Evolutionary conservation across 1,284 basidiomycete species (phyloP).

Genomic region (Coniophora puteana): DNA sequence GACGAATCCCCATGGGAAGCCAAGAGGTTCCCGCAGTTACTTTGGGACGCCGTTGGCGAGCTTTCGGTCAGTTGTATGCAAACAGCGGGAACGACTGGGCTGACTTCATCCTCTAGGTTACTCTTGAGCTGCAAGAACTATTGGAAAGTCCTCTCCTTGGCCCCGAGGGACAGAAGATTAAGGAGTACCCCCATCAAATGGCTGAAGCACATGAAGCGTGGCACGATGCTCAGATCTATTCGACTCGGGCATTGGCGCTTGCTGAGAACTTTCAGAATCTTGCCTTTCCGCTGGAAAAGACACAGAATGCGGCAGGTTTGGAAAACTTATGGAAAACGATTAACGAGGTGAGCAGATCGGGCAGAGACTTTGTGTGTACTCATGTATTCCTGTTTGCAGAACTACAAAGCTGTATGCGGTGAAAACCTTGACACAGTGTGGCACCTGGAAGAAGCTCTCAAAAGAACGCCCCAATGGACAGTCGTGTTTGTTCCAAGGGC

Average conservation of each 20-base stretch:
- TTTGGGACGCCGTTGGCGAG: slow-evolving; percentile 78
- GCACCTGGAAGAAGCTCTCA: slow-evolving; percentile 51
- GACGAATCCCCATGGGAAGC: slow-evolving; percentile 67
- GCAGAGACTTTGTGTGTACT: neutral
- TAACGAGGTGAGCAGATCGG: slow-evolving; percentile 43
- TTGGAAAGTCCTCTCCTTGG: slow-evolving; percentile 56
- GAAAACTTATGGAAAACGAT: slow-evolving; percentile 63
- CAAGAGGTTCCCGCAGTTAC: slow-evolving; percentile 66
- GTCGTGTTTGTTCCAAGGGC: slow-evolving; percentile 33
- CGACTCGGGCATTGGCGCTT: slow-evolving; percentile 48
- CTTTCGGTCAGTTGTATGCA: slow-evolving; percentile 49
- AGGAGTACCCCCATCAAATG: slow-evolving; percentile 42
- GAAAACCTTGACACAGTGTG: slow-evolving; percentile 59
- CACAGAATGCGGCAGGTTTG: slow-evolving; percentile 44
- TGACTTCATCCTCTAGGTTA: slow-evolving; percentile 37
- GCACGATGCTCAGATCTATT: slow-evolving; percentile 62
- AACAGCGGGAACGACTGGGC: neutral
- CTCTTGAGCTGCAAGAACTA: slow-evolving; percentile 59
- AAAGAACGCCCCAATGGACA: slow-evolving; percentile 58
- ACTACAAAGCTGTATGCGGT: slow-evolving; percentile 49
- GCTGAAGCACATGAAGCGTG: slow-evolving; percentile 57
- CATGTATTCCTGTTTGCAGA: slow-evolving; percentile 35
- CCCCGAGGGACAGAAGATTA: slow-evolving; percentile 47
- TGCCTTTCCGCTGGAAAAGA: slow-evolving; percentile 56
- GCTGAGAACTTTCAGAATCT: slow-evolving; percentile 49